Evolutionary conservation across 257 asterid species (phyloP).

Genomic region (Primulina tabacum): DNA sequence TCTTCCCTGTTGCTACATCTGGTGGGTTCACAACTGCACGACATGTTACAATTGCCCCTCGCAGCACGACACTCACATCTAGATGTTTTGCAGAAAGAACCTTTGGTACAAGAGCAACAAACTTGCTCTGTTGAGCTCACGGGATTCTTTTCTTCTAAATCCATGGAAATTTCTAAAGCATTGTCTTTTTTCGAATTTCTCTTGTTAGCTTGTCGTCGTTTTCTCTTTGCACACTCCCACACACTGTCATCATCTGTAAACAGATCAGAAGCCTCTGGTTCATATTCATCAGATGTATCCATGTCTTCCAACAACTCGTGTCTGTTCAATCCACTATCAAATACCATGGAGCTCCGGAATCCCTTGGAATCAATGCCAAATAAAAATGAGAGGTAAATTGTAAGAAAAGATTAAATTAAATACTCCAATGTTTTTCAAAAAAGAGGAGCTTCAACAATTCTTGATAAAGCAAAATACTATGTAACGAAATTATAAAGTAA

Average conservation of each 20-base stretch:
- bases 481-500: neutral
- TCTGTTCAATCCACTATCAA: slow-evolving; percentile 32
- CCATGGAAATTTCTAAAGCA: slow-evolving; percentile 27
- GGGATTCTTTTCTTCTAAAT: slow-evolving; percentile 16
- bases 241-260: slow-evolving; percentile 36
- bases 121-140: slow-evolving; percentile 12
- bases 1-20: slow-evolving; percentile 62
- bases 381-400: no score
- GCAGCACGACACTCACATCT: slow-evolving; percentile 84
- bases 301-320: slow-evolving; percentile 57
- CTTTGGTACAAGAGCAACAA: slow-evolving; percentile 79
- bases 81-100: slow-evolving; percentile 65
- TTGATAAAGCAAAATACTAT: neutral
- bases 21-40: slow-evolving; percentile 55
- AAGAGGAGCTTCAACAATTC: neutral
- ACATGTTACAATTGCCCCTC: slow-evolving; percentile 42
- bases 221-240: slow-evolving; percentile 39
- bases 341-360: slow-evolving; percentile 45
- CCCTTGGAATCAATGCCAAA: slow-evolving; percentile 36
- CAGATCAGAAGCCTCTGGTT: slow-evolving; percentile 22
- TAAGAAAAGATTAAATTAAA: neutral
- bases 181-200: slow-evolving; percentile 32
- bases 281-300: slow-evolving; percentile 74
- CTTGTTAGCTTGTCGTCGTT: slow-evolving; percentile 35
- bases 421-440: neutral